These are phyloP conservation scores for Phytophthora syringae DNA, from an alignment of 352 stramenopile species.

Conservation along the genomic window DNA sequence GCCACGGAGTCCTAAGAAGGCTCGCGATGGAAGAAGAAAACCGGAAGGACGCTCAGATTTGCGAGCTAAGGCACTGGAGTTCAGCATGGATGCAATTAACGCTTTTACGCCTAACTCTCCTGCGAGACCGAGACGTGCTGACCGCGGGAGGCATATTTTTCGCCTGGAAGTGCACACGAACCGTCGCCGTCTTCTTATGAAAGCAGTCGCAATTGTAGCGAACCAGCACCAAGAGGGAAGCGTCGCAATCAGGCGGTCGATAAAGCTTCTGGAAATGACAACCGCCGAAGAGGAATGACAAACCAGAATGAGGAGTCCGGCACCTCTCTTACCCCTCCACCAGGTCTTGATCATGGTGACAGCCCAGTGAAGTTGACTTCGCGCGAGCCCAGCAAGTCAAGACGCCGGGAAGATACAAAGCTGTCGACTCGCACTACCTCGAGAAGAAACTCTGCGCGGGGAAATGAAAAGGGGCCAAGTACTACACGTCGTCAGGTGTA, in stretches of 20 bases:
- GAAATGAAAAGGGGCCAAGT: conserved; percentile 25
- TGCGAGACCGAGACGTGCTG: conserved; percentile 18
- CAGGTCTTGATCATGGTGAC: conserved; percentile 23
- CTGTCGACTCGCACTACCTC: conserved; percentile 26
- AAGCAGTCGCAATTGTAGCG: conserved; percentile 2
- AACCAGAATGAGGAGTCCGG: conserved; percentile 23
- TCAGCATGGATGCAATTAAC: conserved; percentile 26
- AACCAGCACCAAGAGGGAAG: conserved; percentile 27
- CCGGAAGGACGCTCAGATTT: conserved; percentile 27
- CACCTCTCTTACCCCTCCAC: background rate
- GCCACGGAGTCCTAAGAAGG: conserved; percentile 27
- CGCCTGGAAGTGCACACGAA: conserved; percentile 5
- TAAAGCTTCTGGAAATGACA: conserved; percentile 22
- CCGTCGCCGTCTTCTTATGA: conserved; percentile 13
- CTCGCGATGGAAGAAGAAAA: conserved; percentile 27
- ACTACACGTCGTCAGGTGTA: conserved; percentile 58
- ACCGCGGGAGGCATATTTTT: conserved; percentile 19
- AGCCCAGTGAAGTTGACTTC: conserved; percentile 16
- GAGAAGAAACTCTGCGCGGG: conserved; percentile 31
- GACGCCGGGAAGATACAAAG: conserved; percentile 31
- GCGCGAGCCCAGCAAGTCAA: conserved; percentile 18
- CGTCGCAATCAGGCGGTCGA: conserved; percentile 20
- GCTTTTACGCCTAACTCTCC: conserved; percentile 22
- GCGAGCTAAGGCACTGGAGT: conserved; percentile 29
- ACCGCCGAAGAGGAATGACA: conserved; percentile 1